Evolutionary conservation across 2,329 filamentous ascomycete genomes (phyloP), one percentile per base, ranked within the genome.

Genomic region (Rutstroemia sp.): DNA sequence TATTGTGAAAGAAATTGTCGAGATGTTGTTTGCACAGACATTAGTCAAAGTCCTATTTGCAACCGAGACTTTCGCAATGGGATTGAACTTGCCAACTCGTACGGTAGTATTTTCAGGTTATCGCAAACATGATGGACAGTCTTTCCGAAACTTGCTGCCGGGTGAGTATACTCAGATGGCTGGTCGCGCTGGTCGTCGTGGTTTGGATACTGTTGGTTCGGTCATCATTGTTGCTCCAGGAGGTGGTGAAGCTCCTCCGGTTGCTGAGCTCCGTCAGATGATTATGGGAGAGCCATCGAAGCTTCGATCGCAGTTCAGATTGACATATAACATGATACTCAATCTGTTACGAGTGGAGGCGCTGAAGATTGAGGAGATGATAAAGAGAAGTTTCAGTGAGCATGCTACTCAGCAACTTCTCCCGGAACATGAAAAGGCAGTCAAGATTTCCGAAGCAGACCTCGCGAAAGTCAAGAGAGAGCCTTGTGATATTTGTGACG

Each of bases 101-200:
- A 99, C 94, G 0, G 94, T 99, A 0, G 92, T 97, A 2, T 99
- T 99, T 71, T 97, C 94, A 10, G 94, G 94, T 9, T 96, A 94
- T 72, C 84, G 94, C 51, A 99, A 99, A 70, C 92, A 96, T 63
- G 94, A 99, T 67, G 94, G 94, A 5, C 88, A 94, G 64, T 83
- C 83, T 4, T 97, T 97, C 75, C 81, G 94, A 62, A 94, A 96
- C 68, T 77, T 99, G 0, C 78, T 96, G 0, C 92, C 94, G 0
- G 94, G 94, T 16, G 94, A 99, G 70, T 99, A 99, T 69, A 99
- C 94, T 1, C 94, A 99, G 67, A 99, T 99, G 94, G 92, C 94
- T 23, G 94, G 94, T 36, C 83, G 94, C 74, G 94, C 94, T 52
- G 94, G 94, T 50, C 86, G 94, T 66, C 84, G 94, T 78, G 94